Evolutionary conservation across 2,329 filamentous ascomycete genomes (phyloP).

Genomic region (Fusarium cicatricum): DNA sequence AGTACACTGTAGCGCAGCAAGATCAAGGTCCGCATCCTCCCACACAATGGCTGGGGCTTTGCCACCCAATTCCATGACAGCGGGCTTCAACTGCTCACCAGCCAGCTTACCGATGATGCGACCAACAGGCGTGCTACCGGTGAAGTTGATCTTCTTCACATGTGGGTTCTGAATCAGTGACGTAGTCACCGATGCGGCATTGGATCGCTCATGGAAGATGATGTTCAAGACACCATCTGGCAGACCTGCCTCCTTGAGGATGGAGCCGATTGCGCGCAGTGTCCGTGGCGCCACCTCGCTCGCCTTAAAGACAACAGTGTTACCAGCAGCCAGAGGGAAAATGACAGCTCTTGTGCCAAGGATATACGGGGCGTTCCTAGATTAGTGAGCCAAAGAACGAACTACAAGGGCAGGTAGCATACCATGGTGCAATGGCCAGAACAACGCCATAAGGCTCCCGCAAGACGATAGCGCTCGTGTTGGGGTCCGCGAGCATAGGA

Average conservation of each 20-base stretch:
- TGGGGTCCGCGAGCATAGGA: conserved; percentile 44
- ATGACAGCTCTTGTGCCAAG: conserved; percentile 63
- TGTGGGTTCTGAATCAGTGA: conserved; percentile 71
- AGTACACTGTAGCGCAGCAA: conserved; percentile 73
- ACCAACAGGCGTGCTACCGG: conserved; percentile 78
- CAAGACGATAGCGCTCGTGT: conserved; percentile 66
- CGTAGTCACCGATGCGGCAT: conserved; percentile 72
- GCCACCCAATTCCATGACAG: conserved; percentile 82
- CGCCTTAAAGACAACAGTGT: conserved; percentile 77
- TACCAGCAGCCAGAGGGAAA: conserved; percentile 78
- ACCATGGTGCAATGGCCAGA: conserved; percentile 84
- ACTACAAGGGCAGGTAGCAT: conserved; percentile 35
- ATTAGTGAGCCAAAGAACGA: background rate
- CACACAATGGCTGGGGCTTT: conserved; percentile 82
- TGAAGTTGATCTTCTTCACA: conserved; percentile 87
- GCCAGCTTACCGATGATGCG: conserved; percentile 74
- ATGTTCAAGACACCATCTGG: conserved; percentile 79
- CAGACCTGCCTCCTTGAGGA: conserved; percentile 78
- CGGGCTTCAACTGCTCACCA: conserved; percentile 79
- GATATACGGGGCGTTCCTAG: conserved; percentile 66
- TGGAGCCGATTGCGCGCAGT: conserved; percentile 67
- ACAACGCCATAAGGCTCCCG: conserved; percentile 84
- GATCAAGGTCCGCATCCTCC: conserved; percentile 79
- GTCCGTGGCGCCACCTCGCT: conserved; percentile 72
- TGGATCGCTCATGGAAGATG: conserved; percentile 69